Percentiles rank a stretch among this genome's conserved stretches.
phyloP scores from a whole-genome alignment of 495 filamentous ascomycete genomes.

The Cercophora newfieldiana region DNA sequence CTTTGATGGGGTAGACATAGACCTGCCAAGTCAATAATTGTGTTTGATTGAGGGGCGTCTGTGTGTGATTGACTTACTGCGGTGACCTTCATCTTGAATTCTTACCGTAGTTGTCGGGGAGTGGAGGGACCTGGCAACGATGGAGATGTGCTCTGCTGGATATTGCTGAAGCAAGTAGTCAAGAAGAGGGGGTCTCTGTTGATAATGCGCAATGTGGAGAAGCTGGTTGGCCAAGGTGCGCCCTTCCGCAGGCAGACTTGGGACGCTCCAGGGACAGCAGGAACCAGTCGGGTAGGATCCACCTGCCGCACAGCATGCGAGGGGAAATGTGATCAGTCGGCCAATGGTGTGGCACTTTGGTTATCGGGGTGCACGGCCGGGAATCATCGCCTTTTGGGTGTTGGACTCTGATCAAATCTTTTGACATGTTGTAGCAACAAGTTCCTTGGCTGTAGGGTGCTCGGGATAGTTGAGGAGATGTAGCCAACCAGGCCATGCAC shows the following conservation, averaged over 20 bases:
- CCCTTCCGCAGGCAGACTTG: background rate
- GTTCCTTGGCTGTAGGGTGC: no score
- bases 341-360: no score
- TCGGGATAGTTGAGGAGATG: no score
- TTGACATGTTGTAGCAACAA: no score
- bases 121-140: background rate
- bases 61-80: background rate
- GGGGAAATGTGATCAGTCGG: background rate
- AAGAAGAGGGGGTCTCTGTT: background rate
- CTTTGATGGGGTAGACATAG: slow-evolving; percentile 89
- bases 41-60: background rate
- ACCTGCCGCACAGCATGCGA: background rate
- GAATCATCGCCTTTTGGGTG: no score
- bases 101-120: slow-evolving; percentile 13
- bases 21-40: slow-evolving; percentile 50
- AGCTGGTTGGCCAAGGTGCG: background rate
- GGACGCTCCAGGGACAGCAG: background rate
- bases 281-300: background rate
- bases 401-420: no score
- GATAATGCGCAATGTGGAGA: background rate
- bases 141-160: background rate
- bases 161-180: background rate
- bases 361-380: no score
- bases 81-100: background rate
- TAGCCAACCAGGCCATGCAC: no score